These are phyloP conservation scores for Neurospora sp. DNA, from an alignment of 495 filamentous ascomycete genomes.

Conservation along the genomic window DNA sequence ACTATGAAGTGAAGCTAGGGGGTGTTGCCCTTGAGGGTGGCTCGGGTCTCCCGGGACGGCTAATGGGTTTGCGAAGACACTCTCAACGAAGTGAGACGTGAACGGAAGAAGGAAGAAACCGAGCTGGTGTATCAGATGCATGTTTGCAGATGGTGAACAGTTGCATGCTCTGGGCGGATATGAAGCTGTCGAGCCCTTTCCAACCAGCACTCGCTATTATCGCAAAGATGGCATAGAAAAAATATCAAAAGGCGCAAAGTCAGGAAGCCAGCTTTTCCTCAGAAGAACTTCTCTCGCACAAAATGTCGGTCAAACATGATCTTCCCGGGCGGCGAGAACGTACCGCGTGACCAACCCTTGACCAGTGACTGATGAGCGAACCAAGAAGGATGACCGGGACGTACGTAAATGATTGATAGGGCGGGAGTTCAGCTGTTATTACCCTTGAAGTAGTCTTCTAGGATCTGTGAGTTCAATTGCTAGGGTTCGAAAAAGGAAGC, in stretches of 20 bases:
- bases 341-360: slow-evolving; percentile 12
- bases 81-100: neutral
- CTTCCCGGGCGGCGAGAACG: neutral
- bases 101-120: neutral
- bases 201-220: neutral
- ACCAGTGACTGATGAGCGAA: neutral
- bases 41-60: neutral
- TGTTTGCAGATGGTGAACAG: neutral
- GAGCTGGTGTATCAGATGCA: neutral
- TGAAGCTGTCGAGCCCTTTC: neutral
- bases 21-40: neutral
- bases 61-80: neutral
- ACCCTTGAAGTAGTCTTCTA: neutral
- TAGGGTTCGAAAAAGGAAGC: neutral
- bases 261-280: neutral
- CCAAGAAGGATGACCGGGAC: neutral
- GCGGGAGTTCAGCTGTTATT: neutral
- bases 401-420: neutral
- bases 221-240: neutral
- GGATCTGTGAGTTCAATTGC: neutral
- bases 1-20: neutral
- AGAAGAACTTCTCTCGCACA: neutral
- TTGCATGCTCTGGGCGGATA: neutral
- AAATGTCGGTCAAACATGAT: neutral
- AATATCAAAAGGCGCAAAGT: neutral